Percentiles rank a stretch among this genome's conserved stretches.
These are phyloP conservation scores for Balansia obtecta DNA, from an alignment of 2,329 filamentous ascomycete genomes.

Conservation along the genomic window DNA sequence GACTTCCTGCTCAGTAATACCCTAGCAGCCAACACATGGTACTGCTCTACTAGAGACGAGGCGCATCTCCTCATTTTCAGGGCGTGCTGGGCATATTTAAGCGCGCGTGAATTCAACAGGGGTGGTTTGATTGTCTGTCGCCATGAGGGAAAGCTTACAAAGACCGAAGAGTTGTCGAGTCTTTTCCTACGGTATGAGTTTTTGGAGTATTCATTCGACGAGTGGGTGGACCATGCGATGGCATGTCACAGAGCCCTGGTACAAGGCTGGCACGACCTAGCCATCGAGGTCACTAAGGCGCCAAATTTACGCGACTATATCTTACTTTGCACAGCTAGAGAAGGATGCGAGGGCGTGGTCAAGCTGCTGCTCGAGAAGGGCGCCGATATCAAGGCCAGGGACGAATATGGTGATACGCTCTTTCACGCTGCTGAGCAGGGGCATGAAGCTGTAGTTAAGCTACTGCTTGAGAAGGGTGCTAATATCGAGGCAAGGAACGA, in stretches of 20 bases:
- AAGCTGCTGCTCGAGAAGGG: too few species aligned
- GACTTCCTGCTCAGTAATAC: constrained; percentile 5
- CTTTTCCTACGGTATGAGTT: background rate
- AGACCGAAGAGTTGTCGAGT: background rate
- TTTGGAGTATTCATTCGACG: background rate
- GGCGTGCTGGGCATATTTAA: constrained; percentile 4
- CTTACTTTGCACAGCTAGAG: too few species aligned
- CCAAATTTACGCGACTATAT: too few species aligned
- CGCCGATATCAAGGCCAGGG: too few species aligned
- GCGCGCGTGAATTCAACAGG: background rate
- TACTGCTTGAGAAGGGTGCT: constrained; percentile 5
- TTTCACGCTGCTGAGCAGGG: background rate
- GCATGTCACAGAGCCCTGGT: background rate
- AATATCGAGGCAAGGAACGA: constrained; percentile 3
- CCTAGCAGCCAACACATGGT: background rate
- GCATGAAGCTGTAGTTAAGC: background rate
- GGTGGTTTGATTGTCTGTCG: background rate
- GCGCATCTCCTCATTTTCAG: constrained; percentile 4
- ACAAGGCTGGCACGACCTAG: background rate
- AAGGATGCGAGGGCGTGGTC: too few species aligned
- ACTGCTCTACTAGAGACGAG: constrained; percentile 1
- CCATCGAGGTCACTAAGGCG: constrained; percentile 3
- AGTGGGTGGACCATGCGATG: background rate
- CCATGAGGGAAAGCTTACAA: background rate
- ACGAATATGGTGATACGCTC: too few species aligned